A percentile compares a stretch with the other conserved stretches of the same genome.
phyloP scores from a whole-genome alignment of 169 alveolate genomes.

The Sarcocystis neurona region DNA sequence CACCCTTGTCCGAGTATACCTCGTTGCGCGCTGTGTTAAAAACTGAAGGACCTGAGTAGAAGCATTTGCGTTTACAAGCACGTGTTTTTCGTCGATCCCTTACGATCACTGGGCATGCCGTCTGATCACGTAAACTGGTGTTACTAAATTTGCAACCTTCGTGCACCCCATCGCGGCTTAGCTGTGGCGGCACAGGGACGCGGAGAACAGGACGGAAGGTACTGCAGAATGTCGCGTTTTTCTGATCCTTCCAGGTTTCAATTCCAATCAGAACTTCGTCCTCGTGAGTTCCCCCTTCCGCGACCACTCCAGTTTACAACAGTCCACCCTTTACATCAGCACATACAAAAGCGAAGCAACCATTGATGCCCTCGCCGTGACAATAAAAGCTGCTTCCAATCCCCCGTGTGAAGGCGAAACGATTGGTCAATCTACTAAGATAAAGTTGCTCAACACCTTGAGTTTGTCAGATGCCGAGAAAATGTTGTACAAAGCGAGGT shows the following conservation, averaged over 20 bases:
- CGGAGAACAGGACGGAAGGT: not conserved
- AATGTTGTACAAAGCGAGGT: not conserved
- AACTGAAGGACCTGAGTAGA: no score
- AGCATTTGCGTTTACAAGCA: no score
- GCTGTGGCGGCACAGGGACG: no score
- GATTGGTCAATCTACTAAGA: not conserved
- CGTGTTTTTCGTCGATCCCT: no score
- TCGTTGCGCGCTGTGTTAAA: no score
- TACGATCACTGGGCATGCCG: no score
- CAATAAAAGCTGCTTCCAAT: not conserved
- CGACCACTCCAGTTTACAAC: not conserved
- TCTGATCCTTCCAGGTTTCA: constrained; percentile 2
- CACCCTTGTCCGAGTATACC: no score
- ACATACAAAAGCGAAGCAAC: not conserved
- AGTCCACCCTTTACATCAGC: not conserved
- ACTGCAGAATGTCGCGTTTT: not conserved
- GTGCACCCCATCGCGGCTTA: no score
- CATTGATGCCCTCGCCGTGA: not conserved
- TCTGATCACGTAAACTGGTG: no score
- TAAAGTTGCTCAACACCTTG: not conserved
- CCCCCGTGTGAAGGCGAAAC: not conserved
- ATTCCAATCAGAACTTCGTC: not conserved
- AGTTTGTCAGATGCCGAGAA: not conserved
- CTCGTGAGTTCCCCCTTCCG: not conserved
- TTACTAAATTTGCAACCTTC: no score